Evolutionary conservation across 2,329 filamentous ascomycete species (phyloP), one percentile per base, ranked within the genome.

Genomic region (Sporothrix sp.): DNA sequence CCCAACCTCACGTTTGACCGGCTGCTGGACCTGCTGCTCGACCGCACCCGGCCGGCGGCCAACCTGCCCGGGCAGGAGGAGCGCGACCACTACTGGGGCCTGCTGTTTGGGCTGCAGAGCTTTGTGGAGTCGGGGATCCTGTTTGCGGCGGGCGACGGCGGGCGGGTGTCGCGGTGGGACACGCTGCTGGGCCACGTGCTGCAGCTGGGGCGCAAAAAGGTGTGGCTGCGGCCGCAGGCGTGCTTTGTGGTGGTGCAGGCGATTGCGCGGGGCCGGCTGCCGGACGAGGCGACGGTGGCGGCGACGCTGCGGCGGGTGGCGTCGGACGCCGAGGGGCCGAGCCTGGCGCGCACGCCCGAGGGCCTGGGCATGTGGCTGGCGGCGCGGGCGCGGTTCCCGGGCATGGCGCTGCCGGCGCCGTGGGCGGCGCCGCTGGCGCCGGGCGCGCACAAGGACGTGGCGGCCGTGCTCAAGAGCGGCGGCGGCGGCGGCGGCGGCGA

Each of bases 221-320:
- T 86, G 28, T 96, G 90, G 91, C 74, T 97, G 57, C 79, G 87
- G 54, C 83, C 91, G 60, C 87, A 95, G 63, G 95, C 88, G 60
- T 88, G 86, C 28, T 87, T 83, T 74, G 79, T 93, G 43, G 72
- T 96, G 23, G 83, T 85, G 39, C 81, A 88, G 61, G 81, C 84
- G 13, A 65, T 93, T 33, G 74, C 76, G 28, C 55, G 52, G 11
- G 46, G 51, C 16, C 80, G 82, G 60, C 79, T 79, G 71, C 68
- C 70, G 33, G 66, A 76, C 58, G 69, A 74, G 51, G 76, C 79
- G 51, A 78, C 79, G 1, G 74, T 82, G 59, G 67, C 72, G 1
- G 42, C 52, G 23, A 81, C 84, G 0, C 69, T 94, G 32, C 68
- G 79, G 53, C 76, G 74, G 35, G 62, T 95, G 8, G 71, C 73